Evolutionary conservation across 148 eudicot genomes (phyloP).

Genomic region (Dysphania ambrosioides): DNA sequence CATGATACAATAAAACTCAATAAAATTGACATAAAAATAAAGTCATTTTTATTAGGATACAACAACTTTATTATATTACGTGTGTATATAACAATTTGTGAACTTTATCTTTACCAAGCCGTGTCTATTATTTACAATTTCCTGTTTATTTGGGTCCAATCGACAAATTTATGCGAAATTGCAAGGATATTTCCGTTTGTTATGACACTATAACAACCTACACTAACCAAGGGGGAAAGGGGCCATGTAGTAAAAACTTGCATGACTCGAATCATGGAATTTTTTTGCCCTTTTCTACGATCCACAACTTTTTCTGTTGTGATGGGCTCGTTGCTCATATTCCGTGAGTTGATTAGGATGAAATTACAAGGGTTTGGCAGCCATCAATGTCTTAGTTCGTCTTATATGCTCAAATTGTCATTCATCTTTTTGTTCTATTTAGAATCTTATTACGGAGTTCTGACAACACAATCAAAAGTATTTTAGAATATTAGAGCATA

Average conservation of each 20-base stretch:
- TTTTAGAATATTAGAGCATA: background rate
- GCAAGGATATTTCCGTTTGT: too few relatives aligned
- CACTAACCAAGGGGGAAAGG: background rate
- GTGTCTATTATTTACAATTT: too few relatives aligned
- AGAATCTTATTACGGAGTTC: conserved; percentile 6
- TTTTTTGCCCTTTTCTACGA: background rate
- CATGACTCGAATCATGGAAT: background rate
- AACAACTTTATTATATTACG: too few relatives aligned
- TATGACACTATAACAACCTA: too few relatives aligned
- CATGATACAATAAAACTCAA: too few relatives aligned
- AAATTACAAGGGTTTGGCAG: conserved; percentile 12
- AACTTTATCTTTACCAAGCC: too few relatives aligned
- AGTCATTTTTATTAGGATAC: too few relatives aligned
- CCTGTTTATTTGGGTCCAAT: too few relatives aligned
- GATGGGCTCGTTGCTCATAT: background rate
- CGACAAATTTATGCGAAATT: too few relatives aligned
- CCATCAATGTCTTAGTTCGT: conserved; percentile 4
- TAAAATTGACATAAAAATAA: too few relatives aligned
- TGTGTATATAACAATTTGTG: too few relatives aligned
- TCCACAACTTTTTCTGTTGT: background rate
- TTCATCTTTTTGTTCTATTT: conserved; percentile 4
- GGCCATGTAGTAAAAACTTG: background rate
- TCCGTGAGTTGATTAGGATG: background rate
- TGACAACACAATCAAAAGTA: background rate
- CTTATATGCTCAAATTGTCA: conserved; percentile 11